phyloP scores from a whole-genome alignment of 1,284 basidiomycete species.

The Tremellales sp. region DNA sequence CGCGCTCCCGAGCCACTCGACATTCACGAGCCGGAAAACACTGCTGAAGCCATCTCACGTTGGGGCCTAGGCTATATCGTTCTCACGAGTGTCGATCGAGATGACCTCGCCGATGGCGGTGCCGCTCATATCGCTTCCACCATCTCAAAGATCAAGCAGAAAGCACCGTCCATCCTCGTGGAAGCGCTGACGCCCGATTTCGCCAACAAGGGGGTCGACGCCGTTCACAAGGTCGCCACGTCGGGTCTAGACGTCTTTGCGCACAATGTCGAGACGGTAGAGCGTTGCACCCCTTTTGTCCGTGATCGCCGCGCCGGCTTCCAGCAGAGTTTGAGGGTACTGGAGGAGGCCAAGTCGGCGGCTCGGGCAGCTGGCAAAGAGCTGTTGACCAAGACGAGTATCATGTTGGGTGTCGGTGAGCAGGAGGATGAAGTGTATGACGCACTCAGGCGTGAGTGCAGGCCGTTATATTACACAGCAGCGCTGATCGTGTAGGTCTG shows the following conservation, averaged over 20 bases:
- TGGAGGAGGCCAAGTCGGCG: conserved; percentile 76
- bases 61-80: conserved; percentile 99
- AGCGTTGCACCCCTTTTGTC: conserved; percentile 88
- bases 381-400: conserved; percentile 92
- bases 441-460: conserved; percentile 68
- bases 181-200: conserved; percentile 98
- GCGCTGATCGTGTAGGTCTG: conserved; percentile 60
- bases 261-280: conserved; percentile 95
- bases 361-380: conserved; percentile 73
- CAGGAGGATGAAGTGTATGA: conserved; percentile 75
- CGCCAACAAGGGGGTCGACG: conserved; percentile 62
- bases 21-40: conserved; percentile 95
- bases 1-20: conserved; percentile 83
- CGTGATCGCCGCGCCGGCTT: conserved; percentile 93
- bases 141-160: conserved; percentile 91
- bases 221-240: conserved; percentile 76
- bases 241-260: conserved; percentile 97
- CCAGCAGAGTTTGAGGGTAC: conserved; percentile 78
- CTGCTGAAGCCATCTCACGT: conserved; percentile 93
- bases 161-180: conserved; percentile 91
- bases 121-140: conserved; percentile 92
- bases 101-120: conserved; percentile 90
- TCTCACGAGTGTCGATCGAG: conserved; percentile 91
- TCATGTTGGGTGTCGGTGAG: conserved; percentile 98
- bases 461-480: neutral